Evolutionary conservation across 768 basidiomycete genomes (phyloP).

Genomic region (Pleurotus citrinopileatus): DNA sequence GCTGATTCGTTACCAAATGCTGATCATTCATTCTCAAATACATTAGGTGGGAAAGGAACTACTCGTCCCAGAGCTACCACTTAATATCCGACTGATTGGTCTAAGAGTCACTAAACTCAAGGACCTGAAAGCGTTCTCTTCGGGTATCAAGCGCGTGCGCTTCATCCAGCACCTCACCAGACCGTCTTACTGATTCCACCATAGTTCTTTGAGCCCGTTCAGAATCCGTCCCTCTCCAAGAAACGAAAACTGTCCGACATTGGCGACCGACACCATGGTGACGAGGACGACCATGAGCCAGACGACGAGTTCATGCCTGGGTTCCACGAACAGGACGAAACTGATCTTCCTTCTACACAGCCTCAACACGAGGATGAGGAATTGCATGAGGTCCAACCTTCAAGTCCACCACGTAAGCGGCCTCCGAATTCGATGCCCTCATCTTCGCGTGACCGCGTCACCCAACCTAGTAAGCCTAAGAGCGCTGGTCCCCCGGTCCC

Average conservation of each 20-base stretch:
- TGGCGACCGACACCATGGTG: constrained; percentile 14
- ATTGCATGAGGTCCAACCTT: constrained; percentile 15
- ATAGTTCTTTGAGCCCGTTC: constrained; percentile 57
- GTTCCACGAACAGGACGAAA: constrained; percentile 49
- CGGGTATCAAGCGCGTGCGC: constrained; percentile 74
- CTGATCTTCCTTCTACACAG: constrained; percentile 23
- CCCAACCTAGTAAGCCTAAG: background rate
- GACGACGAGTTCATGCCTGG: constrained; percentile 46
- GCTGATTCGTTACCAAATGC: constrained; percentile 20
- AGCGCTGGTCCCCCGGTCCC: background rate
- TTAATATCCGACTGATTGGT: constrained; percentile 83
- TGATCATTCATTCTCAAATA: constrained; percentile 7
- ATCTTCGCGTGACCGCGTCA: background rate
- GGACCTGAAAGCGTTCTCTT: constrained; percentile 57
- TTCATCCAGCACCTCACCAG: background rate
- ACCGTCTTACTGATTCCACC: background rate
- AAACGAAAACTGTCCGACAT: constrained; percentile 29
- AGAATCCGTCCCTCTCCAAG: constrained; percentile 34
- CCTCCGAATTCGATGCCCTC: background rate
- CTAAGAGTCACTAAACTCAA: constrained; percentile 86
- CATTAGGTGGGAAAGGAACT: constrained; percentile 76
- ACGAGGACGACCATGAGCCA: constrained; percentile 17
- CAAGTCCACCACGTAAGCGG: background rate
- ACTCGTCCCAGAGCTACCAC: constrained; percentile 74
- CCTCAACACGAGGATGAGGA: constrained; percentile 18